phyloP scores from a whole-genome alignment of 768 basidiomycete species.

The Coprinopsis cinerea region DNA sequence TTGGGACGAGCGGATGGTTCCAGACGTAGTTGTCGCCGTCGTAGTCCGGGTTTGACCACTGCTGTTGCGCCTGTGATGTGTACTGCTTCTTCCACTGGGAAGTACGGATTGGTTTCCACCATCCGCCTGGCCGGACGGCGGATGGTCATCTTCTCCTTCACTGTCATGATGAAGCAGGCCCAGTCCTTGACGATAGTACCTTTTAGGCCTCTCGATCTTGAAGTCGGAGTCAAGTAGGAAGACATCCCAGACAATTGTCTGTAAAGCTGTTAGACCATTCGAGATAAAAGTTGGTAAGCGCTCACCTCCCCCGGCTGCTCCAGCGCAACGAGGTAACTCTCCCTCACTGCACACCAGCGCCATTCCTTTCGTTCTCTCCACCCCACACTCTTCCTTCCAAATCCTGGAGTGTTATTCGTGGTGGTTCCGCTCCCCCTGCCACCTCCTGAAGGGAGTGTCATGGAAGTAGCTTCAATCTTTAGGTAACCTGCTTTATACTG shows the following conservation, averaged over 20 bases:
- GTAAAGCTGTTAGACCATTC: too few species aligned
- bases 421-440: conserved; percentile 17
- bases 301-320: conserved; percentile 80
- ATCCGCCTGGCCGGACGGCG: neutral
- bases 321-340: conserved; percentile 84
- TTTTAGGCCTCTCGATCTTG: conserved; percentile 80
- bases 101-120: conserved; percentile 9
- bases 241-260: conserved; percentile 90
- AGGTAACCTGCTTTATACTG: conserved; percentile 92
- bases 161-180: conserved; percentile 46
- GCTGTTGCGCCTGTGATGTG: neutral
- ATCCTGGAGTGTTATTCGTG: conserved; percentile 15
- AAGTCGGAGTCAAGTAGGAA: conserved; percentile 90
- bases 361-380: conserved; percentile 58
- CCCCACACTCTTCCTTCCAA: conserved; percentile 59
- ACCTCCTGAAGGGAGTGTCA: conserved; percentile 37
- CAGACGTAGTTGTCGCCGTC: neutral
- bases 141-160: conserved; percentile 9
- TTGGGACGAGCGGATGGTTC: neutral
- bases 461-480: conserved; percentile 40
- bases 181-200: conserved; percentile 84
- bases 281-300: conserved; percentile 3
- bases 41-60: neutral
- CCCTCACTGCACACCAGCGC: conserved; percentile 89
- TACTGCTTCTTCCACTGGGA: neutral